Conservation (phyloP, 2,329 filamentous ascomycete species). For the Monosporascus sp. region DNA sequence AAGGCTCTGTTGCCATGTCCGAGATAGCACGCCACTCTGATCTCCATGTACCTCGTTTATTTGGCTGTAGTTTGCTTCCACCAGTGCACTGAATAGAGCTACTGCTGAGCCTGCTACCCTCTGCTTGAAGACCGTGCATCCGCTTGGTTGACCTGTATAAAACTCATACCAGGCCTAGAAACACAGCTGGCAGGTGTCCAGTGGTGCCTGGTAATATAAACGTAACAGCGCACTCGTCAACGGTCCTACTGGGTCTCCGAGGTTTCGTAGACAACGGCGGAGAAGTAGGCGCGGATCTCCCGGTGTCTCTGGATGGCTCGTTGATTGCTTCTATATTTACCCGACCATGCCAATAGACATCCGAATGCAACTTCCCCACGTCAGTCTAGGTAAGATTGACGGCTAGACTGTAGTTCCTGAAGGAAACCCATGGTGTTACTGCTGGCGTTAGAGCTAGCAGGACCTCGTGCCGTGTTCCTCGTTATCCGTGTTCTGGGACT, state of each 20-base stretch:
- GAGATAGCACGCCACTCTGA: no score
- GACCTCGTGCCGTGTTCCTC: slow-evolving; percentile 3
- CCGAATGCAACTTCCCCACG: neutral
- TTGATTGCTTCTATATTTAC: neutral
- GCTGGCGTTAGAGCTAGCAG: slow-evolving; percentile 22
- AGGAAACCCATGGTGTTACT: slow-evolving; percentile 21
- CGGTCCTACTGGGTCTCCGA: neutral
- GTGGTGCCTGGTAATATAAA: neutral
- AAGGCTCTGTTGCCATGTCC: no score
- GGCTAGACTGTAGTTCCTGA: slow-evolving; percentile 8
- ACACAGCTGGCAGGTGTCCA: neutral
- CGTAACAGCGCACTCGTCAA: neutral
- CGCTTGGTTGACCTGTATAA: neutral
- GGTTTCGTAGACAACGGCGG: neutral
- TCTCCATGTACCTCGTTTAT: no score
- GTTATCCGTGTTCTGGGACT: slow-evolving; percentile 17
- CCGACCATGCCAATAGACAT: neutral
- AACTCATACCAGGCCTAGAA: neutral
- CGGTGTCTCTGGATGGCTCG: neutral
- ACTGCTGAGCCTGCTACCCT: neutral
- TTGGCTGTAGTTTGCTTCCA: no score
- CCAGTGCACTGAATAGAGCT: no score
- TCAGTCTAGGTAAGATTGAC: neutral
- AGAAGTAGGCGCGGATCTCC: neutral
- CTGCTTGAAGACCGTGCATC: no score